A percentile compares a stretch with the other conserved stretches of the same genome.
Conservation (phyloP, 1,284 basidiomycete genomes). For the Neotropicomus parvogracilis region DNA sequence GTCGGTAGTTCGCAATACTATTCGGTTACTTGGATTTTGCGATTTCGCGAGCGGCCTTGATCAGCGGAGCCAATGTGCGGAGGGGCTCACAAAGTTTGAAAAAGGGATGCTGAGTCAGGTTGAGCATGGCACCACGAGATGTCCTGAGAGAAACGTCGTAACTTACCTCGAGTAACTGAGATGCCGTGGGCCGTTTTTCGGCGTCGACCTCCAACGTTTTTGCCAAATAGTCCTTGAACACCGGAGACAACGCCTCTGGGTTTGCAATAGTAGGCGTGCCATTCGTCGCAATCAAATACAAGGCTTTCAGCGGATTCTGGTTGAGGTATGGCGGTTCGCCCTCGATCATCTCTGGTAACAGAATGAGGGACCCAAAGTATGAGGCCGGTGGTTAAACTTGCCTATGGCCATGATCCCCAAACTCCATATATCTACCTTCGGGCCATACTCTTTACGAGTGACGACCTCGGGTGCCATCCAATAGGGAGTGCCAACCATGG, state of each 20-base stretch:
- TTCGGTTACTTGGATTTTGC: conserved; percentile 58
- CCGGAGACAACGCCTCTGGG: conserved; percentile 81
- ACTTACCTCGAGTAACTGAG: conserved; percentile 73
- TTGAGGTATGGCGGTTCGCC: conserved; percentile 98
- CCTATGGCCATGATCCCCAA: conserved; percentile 99
- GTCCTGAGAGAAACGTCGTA: background rate
- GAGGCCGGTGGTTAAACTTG: conserved; percentile 30
- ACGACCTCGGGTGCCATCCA: conserved; percentile 99
- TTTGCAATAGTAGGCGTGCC: conserved; percentile 97
- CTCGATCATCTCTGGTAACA: conserved; percentile 89
- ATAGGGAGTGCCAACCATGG: conserved; percentile 99
- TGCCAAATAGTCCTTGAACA: conserved; percentile 91
- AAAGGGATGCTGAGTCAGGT: conserved; percentile 68
- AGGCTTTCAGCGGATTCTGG: conserved; percentile 92
- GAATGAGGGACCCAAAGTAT: conserved; percentile 5
- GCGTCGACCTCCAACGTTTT: conserved; percentile 93
- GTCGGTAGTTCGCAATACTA: background rate
- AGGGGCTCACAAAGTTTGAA: conserved; percentile 86
- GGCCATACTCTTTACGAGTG: conserved; percentile 96
- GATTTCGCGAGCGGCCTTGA: conserved; percentile 89
- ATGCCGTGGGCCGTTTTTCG: conserved; percentile 88
- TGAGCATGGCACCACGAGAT: conserved; percentile 3
- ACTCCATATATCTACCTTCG: conserved; percentile 98
- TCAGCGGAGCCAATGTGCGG: conserved; percentile 82
- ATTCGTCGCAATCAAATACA: conserved; percentile 97